Percentiles rank a stretch among this genome's conserved stretches.
phyloP scores from a whole-genome alignment of 2,329 filamentous ascomycete genomes.

The Diaporthe destruens region DNA sequence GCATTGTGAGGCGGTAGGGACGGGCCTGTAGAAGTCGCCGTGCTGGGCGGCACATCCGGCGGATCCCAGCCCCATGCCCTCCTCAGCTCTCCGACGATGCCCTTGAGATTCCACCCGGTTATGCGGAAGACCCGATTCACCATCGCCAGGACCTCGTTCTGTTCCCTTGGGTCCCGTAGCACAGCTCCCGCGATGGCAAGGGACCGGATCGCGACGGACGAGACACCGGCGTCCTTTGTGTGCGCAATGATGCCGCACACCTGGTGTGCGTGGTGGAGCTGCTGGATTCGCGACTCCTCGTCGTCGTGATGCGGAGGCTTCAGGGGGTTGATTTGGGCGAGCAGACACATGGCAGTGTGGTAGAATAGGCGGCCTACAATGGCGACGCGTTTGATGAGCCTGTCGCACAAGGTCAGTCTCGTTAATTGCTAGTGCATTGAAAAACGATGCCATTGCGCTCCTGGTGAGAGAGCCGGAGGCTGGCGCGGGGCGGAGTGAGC shows the following conservation, averaged over 20 bases:
- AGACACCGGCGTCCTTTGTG: conserved; percentile 82
- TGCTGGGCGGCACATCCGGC: conserved; percentile 2
- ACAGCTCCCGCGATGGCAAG: conserved; percentile 82
- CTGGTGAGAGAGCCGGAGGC: background rate
- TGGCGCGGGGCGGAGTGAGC: background rate
- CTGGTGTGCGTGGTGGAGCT: conserved; percentile 81
- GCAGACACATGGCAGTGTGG: conserved; percentile 85
- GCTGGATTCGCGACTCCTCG: conserved; percentile 77
- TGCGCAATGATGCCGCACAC: conserved; percentile 92
- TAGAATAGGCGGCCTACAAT: conserved; percentile 89
- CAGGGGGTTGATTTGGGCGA: conserved; percentile 83
- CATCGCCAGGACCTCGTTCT: conserved; percentile 83
- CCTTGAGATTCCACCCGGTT: conserved; percentile 82
- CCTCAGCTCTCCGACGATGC: conserved; percentile 79
- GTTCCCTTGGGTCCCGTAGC: conserved; percentile 76
- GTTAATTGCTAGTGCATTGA: background rate
- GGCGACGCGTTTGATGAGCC: conserved; percentile 85
- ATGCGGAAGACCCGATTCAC: conserved; percentile 80
- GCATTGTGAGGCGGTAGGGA: conserved; percentile 9
- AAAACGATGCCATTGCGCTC: no score
- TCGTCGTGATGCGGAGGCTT: conserved; percentile 64
- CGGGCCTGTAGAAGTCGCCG: conserved; percentile 1
- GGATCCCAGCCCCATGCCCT: conserved; percentile 81
- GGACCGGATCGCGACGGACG: conserved; percentile 82
- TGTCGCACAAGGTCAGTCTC: conserved; percentile 49